These are phyloP conservation scores for Calocybe cyanea DNA, from an alignment of 768 basidiomycete genomes.

Conservation along the genomic window DNA sequence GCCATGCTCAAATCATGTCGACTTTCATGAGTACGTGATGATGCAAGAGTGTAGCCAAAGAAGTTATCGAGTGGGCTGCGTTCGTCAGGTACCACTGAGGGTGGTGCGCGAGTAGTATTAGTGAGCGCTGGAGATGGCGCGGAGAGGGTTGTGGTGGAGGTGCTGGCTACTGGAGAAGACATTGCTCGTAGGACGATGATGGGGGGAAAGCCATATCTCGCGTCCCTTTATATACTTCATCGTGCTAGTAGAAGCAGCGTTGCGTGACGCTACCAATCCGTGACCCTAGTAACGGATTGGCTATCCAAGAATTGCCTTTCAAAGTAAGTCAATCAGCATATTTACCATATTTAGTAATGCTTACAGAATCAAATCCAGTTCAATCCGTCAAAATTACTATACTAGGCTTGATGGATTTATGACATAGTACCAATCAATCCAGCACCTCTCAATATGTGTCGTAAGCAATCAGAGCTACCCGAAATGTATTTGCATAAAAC, in stretches of 20 bases:
- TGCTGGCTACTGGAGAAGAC: slow-evolving; percentile 12
- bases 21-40: slow-evolving; percentile 34
- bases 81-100: slow-evolving; percentile 12
- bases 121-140: slow-evolving; percentile 17
- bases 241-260: not conserved
- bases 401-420: too few relatives aligned
- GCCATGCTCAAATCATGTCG: slow-evolving; percentile 35
- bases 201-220: too few relatives aligned
- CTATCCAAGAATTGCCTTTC: not conserved
- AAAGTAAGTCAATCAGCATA: not conserved
- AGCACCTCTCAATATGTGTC: too few relatives aligned
- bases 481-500: too few relatives aligned
- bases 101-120: slow-evolving; percentile 17
- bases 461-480: too few relatives aligned
- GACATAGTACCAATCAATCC: too few relatives aligned
- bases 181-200: slow-evolving; percentile 5
- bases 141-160: slow-evolving; percentile 10
- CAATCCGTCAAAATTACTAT: not conserved
- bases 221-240: too few relatives aligned
- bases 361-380: not conserved
- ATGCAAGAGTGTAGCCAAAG: slow-evolving; percentile 34
- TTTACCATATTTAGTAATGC: not conserved
- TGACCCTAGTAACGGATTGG: not conserved
- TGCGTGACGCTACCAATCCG: not conserved
- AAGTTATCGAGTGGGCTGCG: slow-evolving; percentile 26